Evolutionary conservation across 192 early-diverging fungal genomes (phyloP).

Genomic region (Irineochytrium annulatum): DNA sequence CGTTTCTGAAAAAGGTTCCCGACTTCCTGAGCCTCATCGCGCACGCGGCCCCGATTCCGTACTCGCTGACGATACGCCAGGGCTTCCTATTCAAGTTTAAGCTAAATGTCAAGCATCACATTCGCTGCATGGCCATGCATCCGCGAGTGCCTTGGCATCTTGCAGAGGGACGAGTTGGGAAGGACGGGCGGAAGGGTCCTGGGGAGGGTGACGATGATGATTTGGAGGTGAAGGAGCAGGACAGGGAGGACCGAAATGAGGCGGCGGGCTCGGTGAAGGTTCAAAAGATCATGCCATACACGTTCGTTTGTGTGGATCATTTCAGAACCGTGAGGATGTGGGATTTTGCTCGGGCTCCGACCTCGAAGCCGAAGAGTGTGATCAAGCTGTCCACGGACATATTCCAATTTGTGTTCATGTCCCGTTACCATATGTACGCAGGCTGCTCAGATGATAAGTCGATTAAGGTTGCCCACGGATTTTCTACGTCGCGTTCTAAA

Average conservation of each 20-base stretch:
- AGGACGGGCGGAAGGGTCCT: background rate
- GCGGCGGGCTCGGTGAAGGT: background rate
- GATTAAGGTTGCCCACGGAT: slow-evolving; percentile 22
- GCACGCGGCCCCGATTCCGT: slow-evolving; percentile 23
- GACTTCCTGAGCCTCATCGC: slow-evolving; percentile 6
- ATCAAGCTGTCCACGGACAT: slow-evolving; percentile 20
- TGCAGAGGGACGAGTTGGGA: slow-evolving; percentile 9
- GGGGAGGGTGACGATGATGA: background rate
- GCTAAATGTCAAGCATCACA: slow-evolving; percentile 16
- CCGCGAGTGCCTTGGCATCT: slow-evolving; percentile 20
- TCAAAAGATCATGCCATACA: slow-evolving; percentile 16
- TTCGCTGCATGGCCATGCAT: slow-evolving; percentile 21
- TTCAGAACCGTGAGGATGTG: slow-evolving; percentile 27
- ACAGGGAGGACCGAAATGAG: slow-evolving; percentile 2
- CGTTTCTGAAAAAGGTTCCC: slow-evolving; percentile 5
- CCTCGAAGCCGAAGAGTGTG: slow-evolving; percentile 6
- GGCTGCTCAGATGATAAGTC: slow-evolving; percentile 24
- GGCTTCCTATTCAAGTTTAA: slow-evolving; percentile 30
- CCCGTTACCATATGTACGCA: slow-evolving; percentile 33
- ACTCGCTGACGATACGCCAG: slow-evolving; percentile 25
- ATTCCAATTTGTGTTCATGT: slow-evolving; percentile 30
- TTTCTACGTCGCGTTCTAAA: background rate
- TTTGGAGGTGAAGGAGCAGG: slow-evolving; percentile 12
- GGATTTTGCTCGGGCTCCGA: slow-evolving; percentile 25
- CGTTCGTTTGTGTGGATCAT: slow-evolving; percentile 34